phyloP scores from a whole-genome alignment of 306 rosid species.

The Castanopsis chinensis region DNA sequence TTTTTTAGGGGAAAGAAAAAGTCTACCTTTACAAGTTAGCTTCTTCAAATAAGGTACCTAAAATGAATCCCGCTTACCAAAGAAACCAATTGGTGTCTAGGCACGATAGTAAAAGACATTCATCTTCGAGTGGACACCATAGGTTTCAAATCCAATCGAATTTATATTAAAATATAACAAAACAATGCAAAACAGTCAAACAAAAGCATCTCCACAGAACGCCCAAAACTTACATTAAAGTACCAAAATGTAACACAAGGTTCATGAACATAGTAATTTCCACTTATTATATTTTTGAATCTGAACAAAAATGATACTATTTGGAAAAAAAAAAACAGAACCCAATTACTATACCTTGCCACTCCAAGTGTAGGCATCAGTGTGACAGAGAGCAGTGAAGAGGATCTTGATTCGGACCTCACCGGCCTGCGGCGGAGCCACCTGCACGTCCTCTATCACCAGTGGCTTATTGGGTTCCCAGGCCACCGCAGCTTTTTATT shows the following conservation, averaged over 20 bases:
- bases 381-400: constrained; percentile 87
- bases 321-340: fast-evolving
- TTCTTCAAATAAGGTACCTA: too few relatives aligned
- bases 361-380: constrained; percentile 93
- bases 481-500: constrained; percentile 83
- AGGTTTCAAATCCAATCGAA: too few relatives aligned
- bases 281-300: background rate
- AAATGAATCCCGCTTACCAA: too few relatives aligned
- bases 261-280: background rate
- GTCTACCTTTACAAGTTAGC: background rate
- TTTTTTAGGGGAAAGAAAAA: too few relatives aligned
- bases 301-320: background rate
- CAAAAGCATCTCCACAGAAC: background rate
- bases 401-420: constrained; percentile 85
- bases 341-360: constrained; percentile 69
- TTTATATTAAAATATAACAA: too few relatives aligned
- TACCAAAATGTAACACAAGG: background rate
- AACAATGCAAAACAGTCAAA: too few relatives aligned
- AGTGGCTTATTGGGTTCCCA: constrained; percentile 96
- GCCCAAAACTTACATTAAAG: background rate
- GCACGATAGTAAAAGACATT: too few relatives aligned
- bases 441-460: constrained; percentile 79
- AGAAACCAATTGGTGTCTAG: too few relatives aligned
- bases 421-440: constrained; percentile 84
- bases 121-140: too few relatives aligned